Evolutionary conservation across 2,329 filamentous ascomycete species (phyloP).

Genomic region (Didymella pinodella): DNA sequence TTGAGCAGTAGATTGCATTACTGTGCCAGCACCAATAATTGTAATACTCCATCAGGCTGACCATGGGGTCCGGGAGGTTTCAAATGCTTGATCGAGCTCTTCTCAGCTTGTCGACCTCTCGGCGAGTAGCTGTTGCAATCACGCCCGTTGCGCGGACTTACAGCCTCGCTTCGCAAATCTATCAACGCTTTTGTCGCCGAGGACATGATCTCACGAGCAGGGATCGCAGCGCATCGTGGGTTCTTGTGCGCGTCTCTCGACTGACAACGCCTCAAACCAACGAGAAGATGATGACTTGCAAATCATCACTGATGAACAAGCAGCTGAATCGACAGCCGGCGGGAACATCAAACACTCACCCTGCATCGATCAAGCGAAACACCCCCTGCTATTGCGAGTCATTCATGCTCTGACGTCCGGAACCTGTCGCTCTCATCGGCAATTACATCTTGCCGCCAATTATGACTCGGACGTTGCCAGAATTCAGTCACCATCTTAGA

Average conservation of each 20-base stretch:
- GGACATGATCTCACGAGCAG: background rate
- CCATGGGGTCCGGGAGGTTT: background rate
- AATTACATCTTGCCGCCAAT: background rate
- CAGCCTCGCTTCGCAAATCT: conserved; percentile 1
- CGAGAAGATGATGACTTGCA: background rate
- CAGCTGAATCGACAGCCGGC: conserved; percentile 5
- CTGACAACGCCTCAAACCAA: background rate
- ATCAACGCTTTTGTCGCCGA: background rate
- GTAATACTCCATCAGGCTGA: background rate
- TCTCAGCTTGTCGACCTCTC: background rate
- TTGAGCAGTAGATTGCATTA: background rate
- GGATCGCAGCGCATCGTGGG: background rate
- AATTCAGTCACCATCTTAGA: background rate
- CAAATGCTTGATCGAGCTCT: background rate
- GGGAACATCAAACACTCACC: conserved; percentile 24
- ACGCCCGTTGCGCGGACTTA: conserved; percentile 2
- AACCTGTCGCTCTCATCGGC: conserved; percentile 15
- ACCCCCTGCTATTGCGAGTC: conserved; percentile 18
- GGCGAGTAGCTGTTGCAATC: conserved; percentile 7
- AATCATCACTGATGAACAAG: background rate
- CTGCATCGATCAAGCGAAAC: conserved; percentile 26
- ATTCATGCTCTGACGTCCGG: conserved; percentile 9
- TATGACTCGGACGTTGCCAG: background rate
- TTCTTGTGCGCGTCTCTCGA: background rate
- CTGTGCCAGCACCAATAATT: conserved; percentile 3